phyloP scores from a whole-genome alignment of 1,139 yeast genomes.

The Saccharomyces hybrid region DNA sequence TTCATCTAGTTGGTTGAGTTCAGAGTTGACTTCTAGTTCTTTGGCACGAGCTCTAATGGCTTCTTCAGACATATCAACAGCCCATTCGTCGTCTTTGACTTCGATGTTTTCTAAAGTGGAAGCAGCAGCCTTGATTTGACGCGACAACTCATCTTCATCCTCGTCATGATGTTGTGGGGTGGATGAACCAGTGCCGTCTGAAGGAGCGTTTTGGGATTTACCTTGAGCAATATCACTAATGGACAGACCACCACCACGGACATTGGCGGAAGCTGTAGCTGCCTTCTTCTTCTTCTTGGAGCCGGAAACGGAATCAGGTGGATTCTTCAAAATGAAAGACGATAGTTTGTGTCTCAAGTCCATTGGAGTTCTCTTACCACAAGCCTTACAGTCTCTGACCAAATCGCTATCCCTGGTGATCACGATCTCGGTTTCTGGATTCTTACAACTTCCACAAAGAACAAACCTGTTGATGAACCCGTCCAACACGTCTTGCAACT shows the following conservation, averaged over 20 bases:
- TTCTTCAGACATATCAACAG: slow-evolving; percentile 95
- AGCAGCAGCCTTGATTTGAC: slow-evolving; percentile 80
- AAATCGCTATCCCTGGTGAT: slow-evolving; percentile 70
- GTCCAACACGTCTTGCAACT: slow-evolving; percentile 88
- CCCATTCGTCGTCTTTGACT: slow-evolving; percentile 90
- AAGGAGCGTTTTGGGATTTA: slow-evolving; percentile 36
- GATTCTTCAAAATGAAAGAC: slow-evolving; percentile 83
- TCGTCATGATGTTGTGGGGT: slow-evolving; percentile 35
- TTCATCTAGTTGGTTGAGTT: slow-evolving; percentile 46
- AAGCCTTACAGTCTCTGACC: slow-evolving; percentile 94
- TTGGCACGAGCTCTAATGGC: slow-evolving; percentile 91
- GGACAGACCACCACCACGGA: slow-evolving; percentile 80
- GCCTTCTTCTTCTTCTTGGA: slow-evolving; percentile 58
- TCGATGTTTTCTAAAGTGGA: slow-evolving; percentile 51
- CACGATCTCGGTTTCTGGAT: slow-evolving; percentile 93
- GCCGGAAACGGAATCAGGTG: slow-evolving; percentile 58
- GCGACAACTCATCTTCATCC: slow-evolving; percentile 71
- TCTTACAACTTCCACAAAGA: slow-evolving; percentile 88
- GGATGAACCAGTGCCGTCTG: slow-evolving; percentile 28
- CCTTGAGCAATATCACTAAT: slow-evolving; percentile 69
- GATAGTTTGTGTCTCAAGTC: slow-evolving; percentile 85
- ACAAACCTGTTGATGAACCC: slow-evolving; percentile 91
- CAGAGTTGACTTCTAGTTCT: slow-evolving; percentile 55
- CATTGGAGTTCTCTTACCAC: slow-evolving; percentile 82
- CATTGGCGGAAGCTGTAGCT: slow-evolving; percentile 88